phyloP scores from a whole-genome alignment of 192 early-diverging fungal species.

The Podila epigama region DNA sequence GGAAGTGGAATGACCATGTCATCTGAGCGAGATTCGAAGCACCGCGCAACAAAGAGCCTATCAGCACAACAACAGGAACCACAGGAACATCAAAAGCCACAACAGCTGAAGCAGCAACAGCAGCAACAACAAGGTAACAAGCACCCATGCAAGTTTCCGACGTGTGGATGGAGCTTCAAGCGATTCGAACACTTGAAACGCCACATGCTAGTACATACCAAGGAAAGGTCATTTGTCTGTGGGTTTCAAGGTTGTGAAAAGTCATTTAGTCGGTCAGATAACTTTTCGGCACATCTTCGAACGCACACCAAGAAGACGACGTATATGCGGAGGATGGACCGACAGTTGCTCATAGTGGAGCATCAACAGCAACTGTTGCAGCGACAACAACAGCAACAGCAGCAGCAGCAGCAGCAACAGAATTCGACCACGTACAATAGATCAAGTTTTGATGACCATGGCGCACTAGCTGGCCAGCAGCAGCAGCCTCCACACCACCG shows the following conservation, averaged over 20 bases:
- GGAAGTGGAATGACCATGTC: not conserved
- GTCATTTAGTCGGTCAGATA: constrained; percentile 79
- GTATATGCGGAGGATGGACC: constrained; percentile 27
- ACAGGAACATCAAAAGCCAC: constrained; percentile 3
- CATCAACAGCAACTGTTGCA: no score
- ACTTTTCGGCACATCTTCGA: constrained; percentile 76
- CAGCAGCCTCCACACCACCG: constrained; percentile 11
- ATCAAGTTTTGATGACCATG: not conserved
- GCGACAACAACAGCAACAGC: no score
- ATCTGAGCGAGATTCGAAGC: not conserved
- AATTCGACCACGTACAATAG: not conserved
- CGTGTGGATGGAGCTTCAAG: constrained; percentile 71
- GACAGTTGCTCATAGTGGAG: constrained; percentile 20
- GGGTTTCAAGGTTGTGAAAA: constrained; percentile 76
- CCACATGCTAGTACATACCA: constrained; percentile 81
- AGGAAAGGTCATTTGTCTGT: constrained; percentile 74
- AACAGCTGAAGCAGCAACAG: not conserved
- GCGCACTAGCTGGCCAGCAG: no score
- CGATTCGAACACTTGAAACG: constrained; percentile 83
- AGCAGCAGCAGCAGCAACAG: no score
- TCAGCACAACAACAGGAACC: constrained; percentile 38
- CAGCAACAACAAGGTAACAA: constrained; percentile 16
- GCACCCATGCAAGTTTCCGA: constrained; percentile 48
- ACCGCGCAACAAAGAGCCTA: no score
- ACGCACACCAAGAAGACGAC: constrained; percentile 61